phyloP scores from a whole-genome alignment of 345 rosid species.

The Heritiera fomes region DNA sequence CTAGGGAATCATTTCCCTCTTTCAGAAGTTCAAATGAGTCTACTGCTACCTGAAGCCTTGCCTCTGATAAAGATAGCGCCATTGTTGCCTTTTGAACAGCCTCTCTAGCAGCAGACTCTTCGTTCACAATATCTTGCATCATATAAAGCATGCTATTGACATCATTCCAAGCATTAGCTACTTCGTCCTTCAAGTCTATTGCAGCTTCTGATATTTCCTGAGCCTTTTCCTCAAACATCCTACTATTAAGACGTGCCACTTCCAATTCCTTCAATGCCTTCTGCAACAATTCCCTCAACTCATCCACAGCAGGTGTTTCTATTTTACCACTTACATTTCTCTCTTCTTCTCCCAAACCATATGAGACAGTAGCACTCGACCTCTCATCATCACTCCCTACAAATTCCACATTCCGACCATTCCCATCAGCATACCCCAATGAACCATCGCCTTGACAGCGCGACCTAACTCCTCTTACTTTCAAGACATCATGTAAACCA shows the following conservation, averaged over 20 bases:
- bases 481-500: slow-evolving; percentile 30
- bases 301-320: slow-evolving; percentile 51
- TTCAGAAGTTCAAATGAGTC: slow-evolving; percentile 53
- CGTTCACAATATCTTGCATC: slow-evolving; percentile 59
- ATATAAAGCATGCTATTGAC: slow-evolving; percentile 57
- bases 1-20: slow-evolving; percentile 37
- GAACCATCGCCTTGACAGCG: slow-evolving; percentile 70
- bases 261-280: slow-evolving; percentile 69
- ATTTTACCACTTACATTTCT: slow-evolving; percentile 38
- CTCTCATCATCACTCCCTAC: slow-evolving; percentile 40
- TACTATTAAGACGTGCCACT: slow-evolving; percentile 73
- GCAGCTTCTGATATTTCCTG: slow-evolving; percentile 82
- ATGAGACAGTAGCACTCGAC: slow-evolving; percentile 28
- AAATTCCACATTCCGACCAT: slow-evolving; percentile 49
- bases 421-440: slow-evolving; percentile 56
- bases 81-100: slow-evolving; percentile 74
- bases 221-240: slow-evolving; percentile 86
- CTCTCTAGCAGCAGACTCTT: slow-evolving; percentile 68
- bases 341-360: slow-evolving; percentile 34
- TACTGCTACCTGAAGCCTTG: slow-evolving; percentile 62
- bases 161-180: slow-evolving; percentile 57
- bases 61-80: slow-evolving; percentile 87
- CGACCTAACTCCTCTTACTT: slow-evolving; percentile 34
- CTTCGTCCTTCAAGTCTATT: slow-evolving; percentile 81
- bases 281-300: slow-evolving; percentile 57